phyloP scores from a whole-genome alignment of 331 rosid genomes.

The Malus hybrid region DNA sequence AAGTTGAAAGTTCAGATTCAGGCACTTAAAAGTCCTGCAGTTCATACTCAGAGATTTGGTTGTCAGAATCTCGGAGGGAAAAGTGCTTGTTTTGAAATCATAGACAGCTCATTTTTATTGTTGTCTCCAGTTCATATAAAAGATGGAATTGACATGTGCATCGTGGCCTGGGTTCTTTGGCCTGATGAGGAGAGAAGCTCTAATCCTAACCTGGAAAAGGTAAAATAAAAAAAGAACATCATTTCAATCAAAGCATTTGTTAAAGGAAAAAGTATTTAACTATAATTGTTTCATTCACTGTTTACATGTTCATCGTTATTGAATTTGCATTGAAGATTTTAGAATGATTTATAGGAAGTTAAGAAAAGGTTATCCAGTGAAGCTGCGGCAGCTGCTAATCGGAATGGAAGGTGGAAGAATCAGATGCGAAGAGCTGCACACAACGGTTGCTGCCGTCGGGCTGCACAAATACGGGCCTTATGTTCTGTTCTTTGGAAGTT shows the following conservation, averaged over 20 bases:
- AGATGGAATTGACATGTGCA: slow-evolving; percentile 69
- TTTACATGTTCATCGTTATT: slow-evolving; percentile 10
- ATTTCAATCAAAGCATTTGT: background rate
- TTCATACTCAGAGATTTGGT: slow-evolving; percentile 68
- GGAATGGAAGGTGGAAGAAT: slow-evolving; percentile 90
- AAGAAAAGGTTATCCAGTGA: slow-evolving; percentile 78
- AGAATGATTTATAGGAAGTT: slow-evolving; percentile 57
- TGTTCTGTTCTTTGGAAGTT: slow-evolving; percentile 88
- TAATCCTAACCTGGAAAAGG: slow-evolving; percentile 89
- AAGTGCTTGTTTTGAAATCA: slow-evolving; percentile 42
- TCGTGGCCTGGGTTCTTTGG: slow-evolving; percentile 93
- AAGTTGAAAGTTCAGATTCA: slow-evolving; percentile 87
- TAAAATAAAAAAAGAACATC: slow-evolving; percentile 9
- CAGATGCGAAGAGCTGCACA: slow-evolving; percentile 97
- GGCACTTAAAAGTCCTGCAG: slow-evolving; percentile 66
- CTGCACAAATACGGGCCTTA: slow-evolving; percentile 80
- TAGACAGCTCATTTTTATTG: slow-evolving; percentile 53
- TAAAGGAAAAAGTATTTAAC: background rate
- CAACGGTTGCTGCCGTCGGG: slow-evolving; percentile 97
- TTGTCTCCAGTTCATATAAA: slow-evolving; percentile 46
- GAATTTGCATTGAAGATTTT: slow-evolving; percentile 6
- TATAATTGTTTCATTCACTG: background rate
- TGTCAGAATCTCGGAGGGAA: slow-evolving; percentile 39
- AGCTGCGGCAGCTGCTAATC: slow-evolving; percentile 80
- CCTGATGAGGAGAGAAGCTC: slow-evolving; percentile 94